Base-by-base conservation (phyloP, 176 grass and related monocot genomes). In the Triticum turgidum region DNA sequence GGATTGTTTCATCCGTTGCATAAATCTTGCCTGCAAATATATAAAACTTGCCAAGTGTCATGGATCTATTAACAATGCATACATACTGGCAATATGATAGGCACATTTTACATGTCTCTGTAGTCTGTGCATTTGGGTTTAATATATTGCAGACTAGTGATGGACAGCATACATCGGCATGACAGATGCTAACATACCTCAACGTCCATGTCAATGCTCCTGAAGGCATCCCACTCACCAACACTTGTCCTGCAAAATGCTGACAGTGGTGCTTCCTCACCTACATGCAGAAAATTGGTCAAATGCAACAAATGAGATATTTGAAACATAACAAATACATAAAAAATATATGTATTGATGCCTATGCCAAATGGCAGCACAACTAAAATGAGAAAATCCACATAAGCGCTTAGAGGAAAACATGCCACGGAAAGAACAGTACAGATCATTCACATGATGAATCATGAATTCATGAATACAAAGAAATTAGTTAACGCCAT, bases 191-290 rank as follows among this genome's bases (percentile, higher is more conserved):
- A 65, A 54, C 65, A 64, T 77, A 96, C 94, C 87, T 98, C 94
- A 65, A 88, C 82, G 77, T 96, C 93, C 97, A 96, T 96, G 82
- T 98, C 97, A 81, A 94, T 92, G 77, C 61, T 96, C 81, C 96
- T 90, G 83, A 98, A 96, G 45, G 65, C 80, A 82, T 96, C 96
- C 92, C 96, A 98, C 33, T 94, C 96, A 83, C 77, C 77, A 84
- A 49, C 84, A 85, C 85, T 92, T 62, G 96, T 96, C 81, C 87
- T 88, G 77, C 82, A 90, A 89, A 96, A 98, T 83, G 90, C 97
- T 80, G 97, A 96, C 62, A 91, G 47, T n/a, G 90, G 88, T 11
- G 81, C 22, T 81, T 92, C 79, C 21, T 98, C 93, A 61, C 97
- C 94, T 98, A 72, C 62, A 88, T 65, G 79, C 29, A 12, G 15